phyloP scores from a whole-genome alignment of 1,284 basidiomycete species.

The Cystobasidium slooffiae region DNA sequence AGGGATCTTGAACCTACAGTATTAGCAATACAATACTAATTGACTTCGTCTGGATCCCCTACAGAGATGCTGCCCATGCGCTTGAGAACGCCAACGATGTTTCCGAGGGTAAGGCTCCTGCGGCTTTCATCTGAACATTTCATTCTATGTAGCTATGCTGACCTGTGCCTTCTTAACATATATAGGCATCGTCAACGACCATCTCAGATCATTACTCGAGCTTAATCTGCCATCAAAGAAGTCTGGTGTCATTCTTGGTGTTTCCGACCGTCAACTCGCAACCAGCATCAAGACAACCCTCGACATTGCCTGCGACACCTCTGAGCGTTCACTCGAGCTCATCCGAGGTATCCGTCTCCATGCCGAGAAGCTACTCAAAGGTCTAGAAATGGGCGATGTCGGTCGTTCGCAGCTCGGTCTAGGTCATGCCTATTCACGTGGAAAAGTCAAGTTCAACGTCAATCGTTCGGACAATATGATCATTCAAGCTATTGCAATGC shows the following conservation, averaged over 20 bases:
- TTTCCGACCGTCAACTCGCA: slow-evolving; percentile 79
- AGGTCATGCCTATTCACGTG: slow-evolving; percentile 95
- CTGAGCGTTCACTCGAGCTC: slow-evolving; percentile 84
- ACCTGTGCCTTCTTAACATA: not conserved
- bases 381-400: slow-evolving; percentile 86
- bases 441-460: slow-evolving; percentile 99
- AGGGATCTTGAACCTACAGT: not conserved
- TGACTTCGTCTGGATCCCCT: slow-evolving; percentile 55
- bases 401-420: slow-evolving; percentile 93
- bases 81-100: slow-evolving; percentile 96
- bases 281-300: slow-evolving; percentile 79
- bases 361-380: slow-evolving; percentile 83
- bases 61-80: slow-evolving; percentile 80
- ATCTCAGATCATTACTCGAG: slow-evolving; percentile 84
- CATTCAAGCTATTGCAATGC: slow-evolving; percentile 97
- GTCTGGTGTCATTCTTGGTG: slow-evolving; percentile 76
- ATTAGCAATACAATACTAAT: not conserved
- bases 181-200: slow-evolving; percentile 81
- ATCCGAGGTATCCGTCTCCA: slow-evolving; percentile 93
- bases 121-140: slow-evolving; percentile 8
- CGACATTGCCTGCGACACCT: slow-evolving; percentile 80
- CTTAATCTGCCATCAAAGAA: slow-evolving; percentile 86
- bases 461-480: slow-evolving; percentile 99
- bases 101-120: slow-evolving; percentile 75
- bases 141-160: not conserved